Conservation (phyloP, 208 protist genomes). For the Leishmania aethiopica region DNA sequence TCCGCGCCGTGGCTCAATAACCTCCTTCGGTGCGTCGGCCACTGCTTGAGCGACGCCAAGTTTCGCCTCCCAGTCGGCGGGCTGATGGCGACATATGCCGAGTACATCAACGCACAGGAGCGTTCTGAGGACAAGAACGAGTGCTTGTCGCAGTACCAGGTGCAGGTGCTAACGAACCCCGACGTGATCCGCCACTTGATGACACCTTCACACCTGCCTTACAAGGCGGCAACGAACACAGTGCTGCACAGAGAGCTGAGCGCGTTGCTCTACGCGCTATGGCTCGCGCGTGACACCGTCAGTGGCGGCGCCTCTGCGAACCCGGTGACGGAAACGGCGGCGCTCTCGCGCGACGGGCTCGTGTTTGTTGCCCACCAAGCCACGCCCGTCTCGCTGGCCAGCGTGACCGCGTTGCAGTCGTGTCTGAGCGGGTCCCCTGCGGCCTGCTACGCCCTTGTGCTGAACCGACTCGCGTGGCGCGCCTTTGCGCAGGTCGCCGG, state of each 20-base stretch:
- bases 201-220: constrained; percentile 33
- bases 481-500: constrained; percentile 23
- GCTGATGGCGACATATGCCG: constrained; percentile 58
- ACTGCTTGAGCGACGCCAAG: constrained; percentile 48
- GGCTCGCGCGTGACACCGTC: constrained; percentile 17
- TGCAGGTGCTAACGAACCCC: constrained; percentile 76
- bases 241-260: constrained; percentile 59
- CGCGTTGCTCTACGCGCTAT: constrained; percentile 45
- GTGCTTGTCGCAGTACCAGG: constrained; percentile 18
- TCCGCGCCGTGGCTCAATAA: constrained; percentile 16
- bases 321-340: constrained; percentile 11
- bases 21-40: constrained; percentile 28
- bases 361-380: constrained; percentile 32
- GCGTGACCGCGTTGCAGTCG: constrained; percentile 19
- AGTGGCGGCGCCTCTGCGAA: neutral
- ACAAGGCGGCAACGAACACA: constrained; percentile 42
- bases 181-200: constrained; percentile 50
- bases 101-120: constrained; percentile 36
- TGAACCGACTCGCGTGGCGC: constrained; percentile 35
- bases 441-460: constrained; percentile 26
- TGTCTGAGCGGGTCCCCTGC: constrained; percentile 17
- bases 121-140: constrained; percentile 23
- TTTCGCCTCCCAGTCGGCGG: constrained; percentile 60
- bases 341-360: constrained; percentile 21
- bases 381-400: constrained; percentile 4